These are phyloP conservation scores for Penicillium sp. DNA, from an alignment of 2,329 filamentous ascomycete species.

Conservation along the genomic window DNA sequence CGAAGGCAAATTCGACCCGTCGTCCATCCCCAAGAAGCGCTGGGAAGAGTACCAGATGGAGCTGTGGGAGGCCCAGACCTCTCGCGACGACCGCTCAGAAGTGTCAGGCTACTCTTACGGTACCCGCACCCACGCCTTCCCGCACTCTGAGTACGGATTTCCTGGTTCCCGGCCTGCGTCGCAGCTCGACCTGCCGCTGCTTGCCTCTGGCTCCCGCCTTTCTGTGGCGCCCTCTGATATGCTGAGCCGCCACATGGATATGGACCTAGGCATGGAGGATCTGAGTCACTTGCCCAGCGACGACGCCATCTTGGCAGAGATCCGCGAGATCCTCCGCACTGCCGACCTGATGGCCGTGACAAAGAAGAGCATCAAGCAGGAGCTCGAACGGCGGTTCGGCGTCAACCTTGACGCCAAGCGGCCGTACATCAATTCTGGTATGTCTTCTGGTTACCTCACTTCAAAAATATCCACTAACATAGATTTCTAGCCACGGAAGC, in stretches of 20 bases:
- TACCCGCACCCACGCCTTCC: conserved; percentile 69
- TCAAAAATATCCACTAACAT: conserved; percentile 22
- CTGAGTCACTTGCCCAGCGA: conserved; percentile 77
- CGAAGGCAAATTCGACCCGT: conserved; percentile 95
- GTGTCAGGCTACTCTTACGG: conserved; percentile 92
- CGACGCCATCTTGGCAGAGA: conserved; percentile 87
- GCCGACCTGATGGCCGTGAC: conserved; percentile 97
- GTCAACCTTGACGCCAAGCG: conserved; percentile 82
- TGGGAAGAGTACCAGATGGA: conserved; percentile 99
- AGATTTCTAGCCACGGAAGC: conserved; percentile 66
- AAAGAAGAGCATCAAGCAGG: conserved; percentile 95
- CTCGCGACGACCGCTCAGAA: conserved; percentile 77
- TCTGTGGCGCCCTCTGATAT: conserved; percentile 76
- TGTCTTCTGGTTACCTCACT: conserved; percentile 40
- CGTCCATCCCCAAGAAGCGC: conserved; percentile 91
- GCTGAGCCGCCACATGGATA: conserved; percentile 62
- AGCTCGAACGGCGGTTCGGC: conserved; percentile 87
- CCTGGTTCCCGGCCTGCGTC: conserved; percentile 60
- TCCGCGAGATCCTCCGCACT: conserved; percentile 84
- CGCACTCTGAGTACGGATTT: conserved; percentile 69
- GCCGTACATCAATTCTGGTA: conserved; percentile 91
- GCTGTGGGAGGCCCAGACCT: conserved; percentile 94
- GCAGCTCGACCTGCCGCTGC: conserved; percentile 53
- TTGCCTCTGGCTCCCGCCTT: conserved; percentile 63
- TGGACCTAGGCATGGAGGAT: conserved; percentile 74